Conservation (phyloP, 208 protist genomes). For the Acanthamoeba lenticulata region DNA sequence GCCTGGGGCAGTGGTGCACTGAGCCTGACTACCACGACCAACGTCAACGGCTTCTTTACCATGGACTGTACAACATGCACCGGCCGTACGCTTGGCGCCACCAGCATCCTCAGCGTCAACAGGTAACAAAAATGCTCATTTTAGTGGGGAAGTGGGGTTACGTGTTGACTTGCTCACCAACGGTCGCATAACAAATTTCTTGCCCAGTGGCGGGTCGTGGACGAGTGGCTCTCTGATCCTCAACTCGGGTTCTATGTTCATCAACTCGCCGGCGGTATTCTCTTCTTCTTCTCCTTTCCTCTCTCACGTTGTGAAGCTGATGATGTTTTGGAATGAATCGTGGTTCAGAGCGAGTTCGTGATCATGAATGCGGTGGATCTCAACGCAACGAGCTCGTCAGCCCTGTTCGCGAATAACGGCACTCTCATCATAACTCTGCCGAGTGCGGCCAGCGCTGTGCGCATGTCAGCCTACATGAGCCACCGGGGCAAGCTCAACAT, state of each 20-base stretch:
- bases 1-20: not conserved
- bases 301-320: too few species aligned
- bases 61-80: not conserved
- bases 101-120: constrained; percentile 42
- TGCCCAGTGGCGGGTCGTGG: not conserved
- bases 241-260: not conserved
- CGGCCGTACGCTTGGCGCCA: not conserved
- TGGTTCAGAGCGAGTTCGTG: constrained; percentile 4
- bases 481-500: constrained; percentile 20
- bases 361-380: constrained; percentile 5
- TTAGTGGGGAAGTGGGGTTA: too few species aligned
- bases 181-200: not conserved
- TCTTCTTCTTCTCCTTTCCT: too few species aligned
- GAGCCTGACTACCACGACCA: constrained; percentile 17
- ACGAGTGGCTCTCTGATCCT: not conserved
- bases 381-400: not conserved
- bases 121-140: not conserved
- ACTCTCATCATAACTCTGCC: not conserved
- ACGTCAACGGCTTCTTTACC: not conserved
- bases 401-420: constrained; percentile 40
- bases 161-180: too few species aligned
- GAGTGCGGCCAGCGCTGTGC: not conserved
- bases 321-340: not conserved
- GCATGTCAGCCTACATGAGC: not conserved
- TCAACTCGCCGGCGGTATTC: constrained; percentile 34